phyloP scores from a whole-genome alignment of 2,329 filamentous ascomycete genomes.

The Fusarium circinatum region DNA sequence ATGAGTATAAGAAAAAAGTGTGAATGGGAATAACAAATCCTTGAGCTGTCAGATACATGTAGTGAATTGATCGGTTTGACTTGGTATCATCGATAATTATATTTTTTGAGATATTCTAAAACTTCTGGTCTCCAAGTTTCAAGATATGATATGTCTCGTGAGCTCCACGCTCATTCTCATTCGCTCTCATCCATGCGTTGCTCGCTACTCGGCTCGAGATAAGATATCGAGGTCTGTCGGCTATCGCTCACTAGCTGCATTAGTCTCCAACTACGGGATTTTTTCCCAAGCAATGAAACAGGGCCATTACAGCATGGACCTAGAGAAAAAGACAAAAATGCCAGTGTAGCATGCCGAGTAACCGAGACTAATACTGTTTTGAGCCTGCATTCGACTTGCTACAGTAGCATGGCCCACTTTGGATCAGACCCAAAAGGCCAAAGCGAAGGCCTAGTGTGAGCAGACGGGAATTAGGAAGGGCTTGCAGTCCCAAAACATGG shows the following conservation, averaged over 20 bases:
- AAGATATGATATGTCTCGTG: background rate
- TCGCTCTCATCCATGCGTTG: fast-evolving
- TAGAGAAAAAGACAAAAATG: fast-evolving
- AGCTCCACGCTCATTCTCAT: fast-evolving
- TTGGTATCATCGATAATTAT: no score
- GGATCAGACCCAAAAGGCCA: background rate
- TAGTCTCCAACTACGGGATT: background rate
- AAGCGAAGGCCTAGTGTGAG: no score
- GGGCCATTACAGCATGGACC: background rate
- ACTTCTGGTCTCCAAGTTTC: fast-evolving
- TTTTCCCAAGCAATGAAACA: background rate
- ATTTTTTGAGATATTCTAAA: fast-evolving
- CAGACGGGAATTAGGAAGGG: background rate
- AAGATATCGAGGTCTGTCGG: background rate
- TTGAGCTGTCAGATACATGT: fast-evolving
- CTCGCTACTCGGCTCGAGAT: background rate
- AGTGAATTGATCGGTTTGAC: fast-evolving
- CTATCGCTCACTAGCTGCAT: background rate
- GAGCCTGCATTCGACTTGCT: fast-evolving
- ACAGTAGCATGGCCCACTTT: background rate
- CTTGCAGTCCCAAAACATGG: background rate
- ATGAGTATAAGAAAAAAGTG: background rate
- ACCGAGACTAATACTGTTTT: background rate
- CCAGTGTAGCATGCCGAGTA: background rate
- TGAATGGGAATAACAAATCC: fast-evolving